A percentile compares a stretch with the other conserved stretches of the same genome.
phyloP scores from a whole-genome alignment of 2,329 filamentous ascomycete species.

The Thermomyces lanuginosus region DNA sequence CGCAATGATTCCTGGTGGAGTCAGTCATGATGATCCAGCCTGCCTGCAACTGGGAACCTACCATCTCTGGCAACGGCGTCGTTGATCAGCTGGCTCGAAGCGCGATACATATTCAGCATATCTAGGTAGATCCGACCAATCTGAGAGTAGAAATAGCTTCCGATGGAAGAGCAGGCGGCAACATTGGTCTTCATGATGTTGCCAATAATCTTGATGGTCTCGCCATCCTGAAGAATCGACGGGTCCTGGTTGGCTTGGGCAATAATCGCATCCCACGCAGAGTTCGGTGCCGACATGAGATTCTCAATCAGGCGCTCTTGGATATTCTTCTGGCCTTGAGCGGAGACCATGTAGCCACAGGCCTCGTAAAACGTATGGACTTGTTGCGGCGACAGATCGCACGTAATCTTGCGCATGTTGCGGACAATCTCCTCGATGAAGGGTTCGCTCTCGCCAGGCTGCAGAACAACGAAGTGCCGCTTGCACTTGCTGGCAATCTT shows the following conservation, averaged over 20 bases:
- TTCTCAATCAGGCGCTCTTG: slow-evolving; percentile 85
- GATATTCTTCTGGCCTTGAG: slow-evolving; percentile 84
- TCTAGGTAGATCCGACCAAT: slow-evolving; percentile 95
- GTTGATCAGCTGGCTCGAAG: slow-evolving; percentile 90
- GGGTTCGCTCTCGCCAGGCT: slow-evolving; percentile 83
- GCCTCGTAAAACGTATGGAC: slow-evolving; percentile 98
- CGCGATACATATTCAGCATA: slow-evolving; percentile 98
- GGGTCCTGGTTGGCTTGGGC: slow-evolving; percentile 71
- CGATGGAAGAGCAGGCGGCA: slow-evolving; percentile 91
- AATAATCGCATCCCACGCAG: slow-evolving; percentile 92
- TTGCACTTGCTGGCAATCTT: slow-evolving; percentile 98
- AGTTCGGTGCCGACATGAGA: slow-evolving; percentile 83
- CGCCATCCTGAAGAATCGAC: slow-evolving; percentile 70
- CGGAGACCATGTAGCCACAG: slow-evolving; percentile 97
- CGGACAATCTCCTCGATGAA: slow-evolving; percentile 98
- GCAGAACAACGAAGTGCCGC: slow-evolving; percentile 88
- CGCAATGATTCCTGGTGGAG: slow-evolving; percentile 75
- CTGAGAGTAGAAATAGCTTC: slow-evolving; percentile 93
- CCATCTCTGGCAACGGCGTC: slow-evolving; percentile 77
- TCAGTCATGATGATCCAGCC: too few species aligned
- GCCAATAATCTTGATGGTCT: slow-evolving; percentile 95
- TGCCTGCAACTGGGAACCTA: slow-evolving; percentile 29
- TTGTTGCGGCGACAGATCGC: slow-evolving; percentile 86
- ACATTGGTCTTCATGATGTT: slow-evolving; percentile 99
- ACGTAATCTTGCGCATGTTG: slow-evolving; percentile 89